phyloP scores from a whole-genome alignment of 495 filamentous ascomycete genomes.

The Penicillium nucicola region DNA sequence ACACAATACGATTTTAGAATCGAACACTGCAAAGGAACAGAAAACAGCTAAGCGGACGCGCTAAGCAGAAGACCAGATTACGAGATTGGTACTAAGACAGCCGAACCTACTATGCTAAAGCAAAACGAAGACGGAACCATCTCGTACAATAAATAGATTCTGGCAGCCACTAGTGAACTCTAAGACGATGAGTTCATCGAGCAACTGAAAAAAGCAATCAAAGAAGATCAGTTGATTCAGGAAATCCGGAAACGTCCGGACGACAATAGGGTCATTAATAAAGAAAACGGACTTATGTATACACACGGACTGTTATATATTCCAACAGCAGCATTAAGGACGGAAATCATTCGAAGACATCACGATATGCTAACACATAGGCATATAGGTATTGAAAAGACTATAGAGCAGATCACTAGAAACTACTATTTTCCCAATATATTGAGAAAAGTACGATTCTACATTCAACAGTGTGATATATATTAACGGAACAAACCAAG shows the following conservation, averaged over 20 bases:
- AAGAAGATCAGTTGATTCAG: background rate
- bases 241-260: background rate
- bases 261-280: background rate
- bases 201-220: background rate
- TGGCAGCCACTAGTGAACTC: background rate
- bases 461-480: constrained; percentile 7
- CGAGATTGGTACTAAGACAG: constrained; percentile 1
- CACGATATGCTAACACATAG: background rate
- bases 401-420: constrained; percentile 5
- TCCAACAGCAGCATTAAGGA: background rate
- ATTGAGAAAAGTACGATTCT: background rate
- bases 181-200: background rate
- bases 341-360: constrained; percentile 5
- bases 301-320: constrained; percentile 10
- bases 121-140: constrained; percentile 2
- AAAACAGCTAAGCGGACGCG: constrained; percentile 7
- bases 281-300: constrained; percentile 4
- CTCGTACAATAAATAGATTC: constrained; percentile 1
- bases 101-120: constrained; percentile 6
- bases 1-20: constrained; percentile 12
- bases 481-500: constrained; percentile 2
- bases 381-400: constrained; percentile 7
- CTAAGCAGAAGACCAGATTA: constrained; percentile 15
- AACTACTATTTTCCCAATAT: constrained; percentile 3
- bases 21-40: constrained; percentile 11